These are phyloP conservation scores for Aristolochia californica DNA, from an alignment of 164 flowering plant species.

Conservation along the genomic window DNA sequence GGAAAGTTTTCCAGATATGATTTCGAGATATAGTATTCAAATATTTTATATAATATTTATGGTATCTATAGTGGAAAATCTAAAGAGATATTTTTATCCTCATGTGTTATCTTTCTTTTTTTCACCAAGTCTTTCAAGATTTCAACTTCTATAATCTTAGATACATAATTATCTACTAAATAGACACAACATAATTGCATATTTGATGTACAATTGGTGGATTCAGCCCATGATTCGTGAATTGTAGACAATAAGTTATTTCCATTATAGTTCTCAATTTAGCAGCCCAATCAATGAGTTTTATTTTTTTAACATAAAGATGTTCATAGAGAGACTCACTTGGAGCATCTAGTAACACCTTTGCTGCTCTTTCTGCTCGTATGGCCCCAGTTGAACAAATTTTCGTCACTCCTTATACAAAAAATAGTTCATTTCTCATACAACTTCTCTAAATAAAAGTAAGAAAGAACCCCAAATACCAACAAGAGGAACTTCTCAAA, in stretches of 20 bases:
- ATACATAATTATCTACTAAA: constrained; percentile 85
- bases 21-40: constrained; percentile 69
- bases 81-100: constrained; percentile 25
- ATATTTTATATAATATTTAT: constrained; percentile 61
- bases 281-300: constrained; percentile 84
- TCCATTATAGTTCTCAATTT: constrained; percentile 88
- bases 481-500: constrained; percentile 7
- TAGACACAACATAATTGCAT: constrained; percentile 36
- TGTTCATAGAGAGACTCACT: constrained; percentile 80
- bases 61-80: constrained; percentile 30
- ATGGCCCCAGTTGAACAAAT: constrained; percentile 17
- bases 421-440: constrained; percentile 53
- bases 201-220: constrained; percentile 61
- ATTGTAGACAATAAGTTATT: constrained; percentile 73
- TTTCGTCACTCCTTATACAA: constrained; percentile 23
- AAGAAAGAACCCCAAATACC: neutral
- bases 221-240: constrained; percentile 76
- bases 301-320: constrained; percentile 79
- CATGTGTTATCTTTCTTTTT: constrained; percentile 24
- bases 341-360: constrained; percentile 95
- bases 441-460: too few species aligned
- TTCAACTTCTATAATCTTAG: constrained; percentile 64
- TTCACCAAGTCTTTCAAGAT: constrained; percentile 23
- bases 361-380: constrained; percentile 36
- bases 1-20: constrained; percentile 73